These are phyloP conservation scores for Fomitiporia mediterranea DNA, from an alignment of 1,284 basidiomycete genomes.

Conservation along the genomic window DNA sequence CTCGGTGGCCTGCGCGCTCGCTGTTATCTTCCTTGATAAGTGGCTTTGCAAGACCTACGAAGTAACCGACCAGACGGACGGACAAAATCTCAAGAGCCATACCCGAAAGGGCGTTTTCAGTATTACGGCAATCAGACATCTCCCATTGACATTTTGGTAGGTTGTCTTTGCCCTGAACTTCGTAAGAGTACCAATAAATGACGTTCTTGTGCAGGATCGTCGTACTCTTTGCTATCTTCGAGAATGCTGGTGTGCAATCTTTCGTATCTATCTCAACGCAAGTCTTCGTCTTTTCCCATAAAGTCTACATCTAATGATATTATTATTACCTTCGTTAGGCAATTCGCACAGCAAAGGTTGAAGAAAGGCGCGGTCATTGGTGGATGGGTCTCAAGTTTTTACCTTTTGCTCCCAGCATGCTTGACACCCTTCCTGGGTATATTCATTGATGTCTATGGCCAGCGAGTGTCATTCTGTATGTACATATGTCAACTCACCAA, in stretches of 20 bases:
- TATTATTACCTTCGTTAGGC: slow-evolving; percentile 22
- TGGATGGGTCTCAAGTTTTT: slow-evolving; percentile 46
- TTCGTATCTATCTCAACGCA: slow-evolving; percentile 45
- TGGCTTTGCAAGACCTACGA: slow-evolving; percentile 36
- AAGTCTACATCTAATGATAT: background rate
- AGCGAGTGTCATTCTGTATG: slow-evolving; percentile 39
- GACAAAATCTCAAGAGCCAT: slow-evolving; percentile 29
- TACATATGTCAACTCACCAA: slow-evolving; percentile 7
- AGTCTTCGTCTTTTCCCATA: slow-evolving; percentile 13
- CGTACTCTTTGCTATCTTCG: slow-evolving; percentile 38
- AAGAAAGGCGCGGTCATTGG: slow-evolving; percentile 44
- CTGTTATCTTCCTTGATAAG: slow-evolving; percentile 37
- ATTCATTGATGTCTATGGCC: slow-evolving; percentile 40
- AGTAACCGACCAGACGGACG: slow-evolving; percentile 37
- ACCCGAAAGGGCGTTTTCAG: slow-evolving; percentile 32
- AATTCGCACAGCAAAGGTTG: slow-evolving; percentile 42
- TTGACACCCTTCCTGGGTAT: slow-evolving; percentile 42
- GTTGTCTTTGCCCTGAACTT: background rate
- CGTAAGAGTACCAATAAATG: background rate
- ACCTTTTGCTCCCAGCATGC: slow-evolving; percentile 39
- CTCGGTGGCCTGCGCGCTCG: slow-evolving; percentile 37
- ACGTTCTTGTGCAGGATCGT: slow-evolving; percentile 30
- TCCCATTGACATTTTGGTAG: slow-evolving; percentile 37
- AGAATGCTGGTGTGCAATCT: slow-evolving; percentile 43
- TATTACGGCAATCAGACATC: slow-evolving; percentile 32